These are phyloP conservation scores for Aureoboletus auriporus DNA, from an alignment of 768 basidiomycete genomes.

Conservation along the genomic window DNA sequence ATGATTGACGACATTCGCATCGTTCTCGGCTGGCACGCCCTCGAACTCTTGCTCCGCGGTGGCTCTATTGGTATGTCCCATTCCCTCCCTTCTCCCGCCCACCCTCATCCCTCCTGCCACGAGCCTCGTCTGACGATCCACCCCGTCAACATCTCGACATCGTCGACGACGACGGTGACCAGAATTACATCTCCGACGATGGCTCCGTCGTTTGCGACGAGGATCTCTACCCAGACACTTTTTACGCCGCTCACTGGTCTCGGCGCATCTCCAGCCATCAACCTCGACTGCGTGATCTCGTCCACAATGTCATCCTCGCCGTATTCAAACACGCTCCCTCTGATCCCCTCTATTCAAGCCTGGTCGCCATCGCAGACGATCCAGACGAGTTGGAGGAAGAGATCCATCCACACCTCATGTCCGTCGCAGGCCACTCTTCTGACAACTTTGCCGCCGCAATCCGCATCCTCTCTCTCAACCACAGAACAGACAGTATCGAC, in stretches of 20 bases:
- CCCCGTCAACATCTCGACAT: constrained; percentile 1
- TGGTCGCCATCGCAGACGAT: constrained; percentile 38
- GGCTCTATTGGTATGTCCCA: constrained; percentile 39
- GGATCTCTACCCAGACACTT: constrained; percentile 26
- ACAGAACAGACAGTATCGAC: constrained; percentile 33
- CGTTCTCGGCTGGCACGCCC: constrained; percentile 44
- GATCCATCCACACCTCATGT: constrained; percentile 32
- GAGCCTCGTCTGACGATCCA: background rate
- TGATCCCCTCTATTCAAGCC: constrained; percentile 39
- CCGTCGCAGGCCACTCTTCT: constrained; percentile 44
- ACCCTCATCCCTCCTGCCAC: constrained; percentile 2
- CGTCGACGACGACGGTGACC: constrained; percentile 32
- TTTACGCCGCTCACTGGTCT: constrained; percentile 54
- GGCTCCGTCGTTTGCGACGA: constrained; percentile 18
- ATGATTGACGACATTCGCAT: constrained; percentile 61
- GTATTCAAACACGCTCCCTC: constrained; percentile 54
- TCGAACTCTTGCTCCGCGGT: constrained; percentile 54
- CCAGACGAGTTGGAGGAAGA: constrained; percentile 30
- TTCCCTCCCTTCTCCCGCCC: background rate
- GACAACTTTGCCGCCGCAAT: constrained; percentile 55
- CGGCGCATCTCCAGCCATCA: constrained; percentile 38
- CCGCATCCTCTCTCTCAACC: constrained; percentile 42
- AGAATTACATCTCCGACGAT: constrained; percentile 21
- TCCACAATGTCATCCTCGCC: constrained; percentile 41
- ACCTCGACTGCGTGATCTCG: constrained; percentile 36